These are phyloP conservation scores for Glonium stellatum DNA, from an alignment of 495 filamentous ascomycete species.

Conservation along the genomic window DNA sequence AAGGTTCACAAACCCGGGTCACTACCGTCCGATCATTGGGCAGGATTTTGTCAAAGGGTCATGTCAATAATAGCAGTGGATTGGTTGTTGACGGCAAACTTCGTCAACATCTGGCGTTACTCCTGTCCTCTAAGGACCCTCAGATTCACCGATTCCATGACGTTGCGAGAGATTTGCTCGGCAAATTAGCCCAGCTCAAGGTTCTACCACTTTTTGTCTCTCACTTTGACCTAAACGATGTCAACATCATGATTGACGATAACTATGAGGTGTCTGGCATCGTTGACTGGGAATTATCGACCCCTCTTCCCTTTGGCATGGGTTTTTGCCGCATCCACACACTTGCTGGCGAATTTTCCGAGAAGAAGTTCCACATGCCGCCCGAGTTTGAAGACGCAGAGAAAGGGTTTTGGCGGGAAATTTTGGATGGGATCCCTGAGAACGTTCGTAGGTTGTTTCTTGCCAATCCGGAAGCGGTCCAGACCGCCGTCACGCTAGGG, in stretches of 20 bases:
- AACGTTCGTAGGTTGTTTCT: slow-evolving; percentile 17
- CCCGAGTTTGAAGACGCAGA: slow-evolving; percentile 33
- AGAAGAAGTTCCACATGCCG: slow-evolving; percentile 33
- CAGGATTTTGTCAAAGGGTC: slow-evolving; percentile 11
- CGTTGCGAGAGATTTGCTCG: slow-evolving; percentile 21
- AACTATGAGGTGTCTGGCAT: slow-evolving; percentile 32
- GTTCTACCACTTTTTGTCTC: slow-evolving; percentile 33
- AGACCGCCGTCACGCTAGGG: slow-evolving; percentile 28
- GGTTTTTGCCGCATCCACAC: slow-evolving; percentile 35
- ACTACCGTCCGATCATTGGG: slow-evolving; percentile 6
- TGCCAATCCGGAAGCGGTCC: slow-evolving; percentile 21
- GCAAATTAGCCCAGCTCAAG: slow-evolving; percentile 29
- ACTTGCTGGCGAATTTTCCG: slow-evolving; percentile 24
- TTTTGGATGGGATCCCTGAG: slow-evolving; percentile 18
- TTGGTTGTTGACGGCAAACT: slow-evolving; percentile 29
- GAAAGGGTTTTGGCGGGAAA: slow-evolving; percentile 28
- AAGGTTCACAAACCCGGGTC: slow-evolving; percentile 23
- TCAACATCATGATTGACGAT: slow-evolving; percentile 36
- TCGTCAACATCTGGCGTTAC: slow-evolving; percentile 28
- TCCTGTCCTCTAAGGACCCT: slow-evolving; percentile 28
- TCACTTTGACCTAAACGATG: slow-evolving; percentile 34
- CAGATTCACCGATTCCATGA: slow-evolving; percentile 26
- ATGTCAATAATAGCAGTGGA: slow-evolving; percentile 17
- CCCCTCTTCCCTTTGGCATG: slow-evolving; percentile 34
- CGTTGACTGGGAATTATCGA: slow-evolving; percentile 37